Evolutionary conservation across 2,329 filamentous ascomycete species (phyloP).

Genomic region (Ceratocystis harringtonii): DNA sequence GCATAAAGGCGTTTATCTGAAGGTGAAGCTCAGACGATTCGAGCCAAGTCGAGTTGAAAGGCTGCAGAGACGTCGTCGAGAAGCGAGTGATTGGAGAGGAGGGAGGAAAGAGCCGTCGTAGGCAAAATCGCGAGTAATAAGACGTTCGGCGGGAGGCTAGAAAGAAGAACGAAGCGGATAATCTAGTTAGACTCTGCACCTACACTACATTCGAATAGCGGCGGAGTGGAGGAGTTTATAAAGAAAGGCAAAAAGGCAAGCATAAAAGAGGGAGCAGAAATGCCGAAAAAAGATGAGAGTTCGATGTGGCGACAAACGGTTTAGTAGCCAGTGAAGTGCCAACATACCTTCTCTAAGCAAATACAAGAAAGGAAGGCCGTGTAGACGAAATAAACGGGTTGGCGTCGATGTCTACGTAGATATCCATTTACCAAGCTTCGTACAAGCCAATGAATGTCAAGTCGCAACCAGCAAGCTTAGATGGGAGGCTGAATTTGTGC

Average conservation of each 20-base stretch:
- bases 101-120: not conserved
- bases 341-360: not conserved
- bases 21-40: not conserved
- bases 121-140: not conserved
- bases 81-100: not conserved
- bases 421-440: not conserved
- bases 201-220: not conserved
- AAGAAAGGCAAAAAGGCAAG: not conserved
- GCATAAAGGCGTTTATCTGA: not conserved
- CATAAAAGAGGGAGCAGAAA: not conserved
- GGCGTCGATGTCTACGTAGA: not conserved
- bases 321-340: not conserved
- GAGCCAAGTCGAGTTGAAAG: not conserved
- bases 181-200: not conserved
- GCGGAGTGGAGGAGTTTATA: not conserved
- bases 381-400: not conserved
- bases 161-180: not conserved
- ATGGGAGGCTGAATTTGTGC: not conserved
- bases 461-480: not conserved
- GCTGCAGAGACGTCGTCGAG: not conserved
- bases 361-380: not conserved
- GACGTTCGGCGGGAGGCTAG: not conserved
- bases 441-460: constrained; percentile 1
- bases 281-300: not conserved
- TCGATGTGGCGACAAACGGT: not conserved